Conservation (phyloP, 2,329 filamentous ascomycete genomes). For the Penicillium sp. region DNA sequence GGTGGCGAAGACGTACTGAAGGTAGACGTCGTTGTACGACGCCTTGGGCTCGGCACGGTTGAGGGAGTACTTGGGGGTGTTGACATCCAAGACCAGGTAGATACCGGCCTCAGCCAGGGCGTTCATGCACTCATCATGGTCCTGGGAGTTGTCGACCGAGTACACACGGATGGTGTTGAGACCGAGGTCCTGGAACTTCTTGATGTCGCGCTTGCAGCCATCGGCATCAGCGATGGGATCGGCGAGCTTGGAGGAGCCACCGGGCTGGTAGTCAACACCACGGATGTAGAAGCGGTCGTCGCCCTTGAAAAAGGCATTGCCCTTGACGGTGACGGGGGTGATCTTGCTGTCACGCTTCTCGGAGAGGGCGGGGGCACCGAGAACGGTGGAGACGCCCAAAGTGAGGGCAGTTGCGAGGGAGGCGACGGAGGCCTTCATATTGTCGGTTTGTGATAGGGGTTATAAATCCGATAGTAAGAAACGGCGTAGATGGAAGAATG, state of each 20-base stretch:
- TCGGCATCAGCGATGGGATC: conserved; percentile 72
- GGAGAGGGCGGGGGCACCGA: conserved; percentile 40
- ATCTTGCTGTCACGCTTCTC: conserved; percentile 43
- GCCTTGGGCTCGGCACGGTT: conserved; percentile 67
- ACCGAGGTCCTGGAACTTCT: conserved; percentile 76
- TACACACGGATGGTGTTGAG: conserved; percentile 92
- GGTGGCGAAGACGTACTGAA: conserved; percentile 81
- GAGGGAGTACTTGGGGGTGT: conserved; percentile 84
- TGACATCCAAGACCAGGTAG: conserved; percentile 88
- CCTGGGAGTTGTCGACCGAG: conserved; percentile 77
- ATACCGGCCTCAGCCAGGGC: conserved; percentile 76
- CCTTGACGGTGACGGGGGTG: conserved; percentile 58
- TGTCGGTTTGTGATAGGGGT: conserved; percentile 19
- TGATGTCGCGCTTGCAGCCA: conserved; percentile 73
- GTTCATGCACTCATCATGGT: conserved; percentile 83
- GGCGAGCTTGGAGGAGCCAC: conserved; percentile 57
- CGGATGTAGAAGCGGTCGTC: conserved; percentile 53
- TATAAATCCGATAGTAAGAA: background rate
- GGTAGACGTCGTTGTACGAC: conserved; percentile 83
- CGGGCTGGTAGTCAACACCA: conserved; percentile 61
- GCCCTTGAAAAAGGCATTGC: conserved; percentile 64
- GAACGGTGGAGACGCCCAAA: conserved; percentile 44
- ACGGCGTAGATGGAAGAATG: background rate
- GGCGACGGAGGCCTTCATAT: conserved; percentile 52
- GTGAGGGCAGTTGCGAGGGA: conserved; percentile 47